Evolutionary conservation across 2,329 filamentous ascomycete species (phyloP), one percentile per base, ranked within the genome.

Genomic region (Alternaria atra): DNA sequence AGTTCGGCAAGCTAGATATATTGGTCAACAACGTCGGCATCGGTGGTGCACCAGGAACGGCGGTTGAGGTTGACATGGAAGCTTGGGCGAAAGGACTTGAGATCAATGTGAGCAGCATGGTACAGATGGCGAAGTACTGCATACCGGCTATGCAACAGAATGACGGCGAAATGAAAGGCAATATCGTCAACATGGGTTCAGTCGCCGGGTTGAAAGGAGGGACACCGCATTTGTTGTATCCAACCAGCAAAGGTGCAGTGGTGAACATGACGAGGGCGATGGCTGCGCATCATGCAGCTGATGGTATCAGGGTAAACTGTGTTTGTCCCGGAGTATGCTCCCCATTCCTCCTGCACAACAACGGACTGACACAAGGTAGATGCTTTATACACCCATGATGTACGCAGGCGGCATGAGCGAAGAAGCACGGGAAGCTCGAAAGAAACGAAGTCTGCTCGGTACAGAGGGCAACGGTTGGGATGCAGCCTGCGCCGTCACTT

Each of bases 11-110:
- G 2, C 64, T 91, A 2, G 87, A 90, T 67, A 87, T 90, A 42
- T 77, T 91, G 1, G 79, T 90, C 35, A 90, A 90, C 69, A 87
- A 87, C 57, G 89, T 91, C 2, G 89, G 89, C 0, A 79, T 90
- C 20, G 81, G 82, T 4, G 89, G 89, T 0, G 83, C 87, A 0
- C 57, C 77, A 1, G 89, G 89, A 0, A 89, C 85, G 2, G 87
- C 88, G 0, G 80, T 86, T 2, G 84, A 87, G 0, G 84, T 90
- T 0, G 86, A 90, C 67, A 84, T 89, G 80, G 81, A 74, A 0
- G 79, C 81, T 10, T 91, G 87, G 86, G 80, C 84, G 0, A 81
- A 80, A 52, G 82, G 84, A 0, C 80, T 91, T 55, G 82, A 88
- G 44, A 78, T 90, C 47, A 91, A 91, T 67, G 86, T 91, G 4